Conservation (phyloP, 129 eudicot genomes). For the Artemisia argyi region DNA sequence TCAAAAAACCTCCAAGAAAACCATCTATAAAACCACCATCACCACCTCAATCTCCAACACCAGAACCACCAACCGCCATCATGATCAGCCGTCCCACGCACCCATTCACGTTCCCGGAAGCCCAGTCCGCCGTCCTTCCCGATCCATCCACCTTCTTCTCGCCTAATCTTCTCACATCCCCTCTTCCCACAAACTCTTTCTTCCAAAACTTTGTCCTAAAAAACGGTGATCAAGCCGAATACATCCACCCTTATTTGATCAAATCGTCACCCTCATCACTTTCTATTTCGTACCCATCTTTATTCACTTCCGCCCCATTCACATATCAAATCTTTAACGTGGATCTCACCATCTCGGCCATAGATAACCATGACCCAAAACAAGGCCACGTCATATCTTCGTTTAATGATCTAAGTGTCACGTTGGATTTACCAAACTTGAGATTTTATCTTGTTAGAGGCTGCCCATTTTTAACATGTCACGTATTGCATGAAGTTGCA, state of each 20-base stretch:
- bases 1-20: conserved; percentile 50
- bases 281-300: conserved; percentile 71
- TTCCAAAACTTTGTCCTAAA: conserved; percentile 84
- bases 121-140: conserved; percentile 76
- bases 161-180: conserved; percentile 60
- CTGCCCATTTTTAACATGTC: conserved; percentile 76
- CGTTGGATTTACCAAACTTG: conserved; percentile 68
- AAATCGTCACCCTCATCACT: conserved; percentile 59
- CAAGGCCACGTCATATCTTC: conserved; percentile 63
- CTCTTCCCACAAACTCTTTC: conserved; percentile 90
- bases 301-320: conserved; percentile 52
- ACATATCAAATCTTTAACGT: conserved; percentile 61
- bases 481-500: conserved; percentile 31
- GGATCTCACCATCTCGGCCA: conserved; percentile 64
- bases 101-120: conserved; percentile 65
- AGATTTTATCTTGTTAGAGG: conserved; percentile 83
- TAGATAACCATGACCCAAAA: conserved; percentile 44
- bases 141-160: conserved; percentile 76
- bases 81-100: conserved; percentile 36
- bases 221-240: conserved; percentile 94
- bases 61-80: conserved; percentile 40
- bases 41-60: conserved; percentile 37
- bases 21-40: conserved; percentile 30
- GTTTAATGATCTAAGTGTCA: conserved; percentile 74
- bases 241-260: conserved; percentile 78